A percentile compares a stretch with the other conserved stretches of the same genome.
phyloP scores from a whole-genome alignment of 192 early-diverging fungal species.

The Backusella tuberculispora region DNA sequence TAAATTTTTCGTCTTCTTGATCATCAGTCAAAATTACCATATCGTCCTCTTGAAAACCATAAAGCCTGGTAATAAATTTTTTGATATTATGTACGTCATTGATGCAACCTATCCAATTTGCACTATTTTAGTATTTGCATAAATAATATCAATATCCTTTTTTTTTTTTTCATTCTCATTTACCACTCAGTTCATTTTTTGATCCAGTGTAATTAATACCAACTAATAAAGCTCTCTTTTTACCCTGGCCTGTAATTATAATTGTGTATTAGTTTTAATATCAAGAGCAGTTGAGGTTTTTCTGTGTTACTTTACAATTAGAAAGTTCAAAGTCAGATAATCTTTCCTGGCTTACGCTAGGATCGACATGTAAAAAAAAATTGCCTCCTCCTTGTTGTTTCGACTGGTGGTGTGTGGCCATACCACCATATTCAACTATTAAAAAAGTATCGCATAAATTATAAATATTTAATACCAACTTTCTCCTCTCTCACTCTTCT shows the following conservation, averaged over 20 bases:
- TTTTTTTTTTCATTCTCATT: not conserved
- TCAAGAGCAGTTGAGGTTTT: not conserved
- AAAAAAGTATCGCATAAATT: not conserved
- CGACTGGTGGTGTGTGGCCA: not conserved
- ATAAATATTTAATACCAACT: not conserved
- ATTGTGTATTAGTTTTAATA: not conserved
- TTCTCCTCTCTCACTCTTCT: no score
- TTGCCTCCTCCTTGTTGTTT: not conserved
- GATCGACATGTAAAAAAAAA: constrained; percentile 28
- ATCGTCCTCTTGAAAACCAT: constrained; percentile 65
- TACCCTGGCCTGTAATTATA: constrained; percentile 49
- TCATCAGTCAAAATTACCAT: constrained; percentile 82
- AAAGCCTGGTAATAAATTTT: constrained; percentile 64
- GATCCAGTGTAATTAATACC: constrained; percentile 89
- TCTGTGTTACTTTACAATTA: constrained; percentile 40
- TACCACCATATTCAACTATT: constrained; percentile 16
- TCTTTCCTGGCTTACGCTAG: constrained; percentile 26
- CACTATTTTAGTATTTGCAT: not conserved
- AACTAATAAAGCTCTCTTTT: constrained; percentile 84
- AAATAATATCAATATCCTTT: not conserved
- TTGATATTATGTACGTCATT: constrained; percentile 84
- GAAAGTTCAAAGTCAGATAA: constrained; percentile 50
- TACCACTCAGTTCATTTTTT: constrained; percentile 59
- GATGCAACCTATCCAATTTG: constrained; percentile 63
- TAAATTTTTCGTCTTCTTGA: constrained; percentile 61